Percentiles rank a stretch among this genome's conserved stretches.
These are phyloP conservation scores for Orobanche coerulescens DNA, from an alignment of 257 asterid species.

Conservation along the genomic window DNA sequence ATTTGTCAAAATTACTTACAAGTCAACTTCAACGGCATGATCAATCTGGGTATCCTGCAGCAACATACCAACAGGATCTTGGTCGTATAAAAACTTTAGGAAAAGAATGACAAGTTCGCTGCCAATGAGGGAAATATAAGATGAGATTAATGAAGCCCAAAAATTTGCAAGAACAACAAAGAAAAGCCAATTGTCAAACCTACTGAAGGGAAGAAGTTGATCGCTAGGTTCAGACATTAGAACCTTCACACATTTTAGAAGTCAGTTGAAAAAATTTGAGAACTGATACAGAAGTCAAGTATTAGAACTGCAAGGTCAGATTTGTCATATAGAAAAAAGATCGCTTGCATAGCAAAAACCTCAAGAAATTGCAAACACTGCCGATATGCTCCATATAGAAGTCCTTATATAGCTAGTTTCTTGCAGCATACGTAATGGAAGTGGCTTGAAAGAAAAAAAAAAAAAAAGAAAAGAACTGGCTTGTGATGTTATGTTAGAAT, in stretches of 20 bases:
- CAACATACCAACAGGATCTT: conserved; percentile 79
- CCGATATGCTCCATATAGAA: no score
- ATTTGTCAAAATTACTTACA: conserved; percentile 64
- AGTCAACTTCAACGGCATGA: conserved; percentile 49
- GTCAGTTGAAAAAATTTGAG: conserved; percentile 98
- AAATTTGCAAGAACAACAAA: conserved; percentile 20
- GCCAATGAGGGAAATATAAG: conserved; percentile 30
- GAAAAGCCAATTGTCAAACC: conserved; percentile 47
- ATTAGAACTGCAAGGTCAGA: conserved; percentile 23
- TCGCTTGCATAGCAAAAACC: no score
- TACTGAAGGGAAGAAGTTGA: conserved; percentile 81
- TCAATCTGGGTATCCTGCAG: conserved; percentile 56
- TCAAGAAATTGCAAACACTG: conserved; percentile 15
- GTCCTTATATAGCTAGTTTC: no score
- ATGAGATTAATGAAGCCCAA: conserved; percentile 14
- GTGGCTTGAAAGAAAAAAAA: no score
- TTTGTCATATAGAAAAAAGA: no score
- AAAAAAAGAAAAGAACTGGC: no score
- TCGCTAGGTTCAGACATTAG: conserved; percentile 95
- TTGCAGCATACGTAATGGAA: no score
- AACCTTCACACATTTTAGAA: conserved; percentile 77
- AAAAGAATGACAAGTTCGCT: conserved; percentile 88
- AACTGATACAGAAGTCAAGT: conserved; percentile 63
- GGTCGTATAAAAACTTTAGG: conserved; percentile 80
- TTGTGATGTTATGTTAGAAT: no score